A percentile compares a stretch with the other conserved stretches of the same genome.
Evolutionary conservation across 768 basidiomycete genomes (phyloP).

Genomic region (Hemileccinum impolitum): DNA sequence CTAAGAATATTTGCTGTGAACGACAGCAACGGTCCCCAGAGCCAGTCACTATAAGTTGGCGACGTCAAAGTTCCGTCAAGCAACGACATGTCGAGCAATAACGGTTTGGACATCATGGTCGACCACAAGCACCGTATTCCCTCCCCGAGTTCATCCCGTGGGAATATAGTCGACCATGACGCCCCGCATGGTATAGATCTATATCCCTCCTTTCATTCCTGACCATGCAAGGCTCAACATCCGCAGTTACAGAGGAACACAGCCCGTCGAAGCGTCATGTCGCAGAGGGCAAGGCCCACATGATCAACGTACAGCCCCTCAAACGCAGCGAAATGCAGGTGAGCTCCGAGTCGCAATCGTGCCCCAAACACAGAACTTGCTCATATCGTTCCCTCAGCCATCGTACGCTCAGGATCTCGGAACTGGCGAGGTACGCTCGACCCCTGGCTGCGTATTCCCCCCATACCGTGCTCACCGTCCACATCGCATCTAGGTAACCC

Average conservation of each 20-base stretch:
- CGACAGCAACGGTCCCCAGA: neutral
- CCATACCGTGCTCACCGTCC: neutral
- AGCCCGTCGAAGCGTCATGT: conserved; percentile 31
- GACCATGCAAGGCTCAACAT: conserved; percentile 11
- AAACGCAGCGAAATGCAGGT: conserved; percentile 88
- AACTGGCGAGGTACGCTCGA: conserved; percentile 44
- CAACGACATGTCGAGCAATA: conserved; percentile 24
- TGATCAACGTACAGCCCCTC: conserved; percentile 83
- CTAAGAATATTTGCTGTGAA: conserved; percentile 3
- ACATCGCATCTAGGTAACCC: conserved; percentile 51
- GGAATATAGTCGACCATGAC: conserved; percentile 72
- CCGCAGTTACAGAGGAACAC: conserved; percentile 64
- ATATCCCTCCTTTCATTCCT: neutral
- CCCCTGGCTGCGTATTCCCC: neutral
- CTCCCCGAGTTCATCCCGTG: conserved; percentile 37
- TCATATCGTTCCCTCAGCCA: conserved; percentile 46
- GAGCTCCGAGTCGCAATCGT: conserved; percentile 8
- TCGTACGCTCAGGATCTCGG: conserved; percentile 92
- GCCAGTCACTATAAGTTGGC: conserved; percentile 15
- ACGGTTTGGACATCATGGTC: conserved; percentile 10
- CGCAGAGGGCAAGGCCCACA: conserved; percentile 31
- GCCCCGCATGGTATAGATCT: conserved; percentile 55
- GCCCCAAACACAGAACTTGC: neutral
- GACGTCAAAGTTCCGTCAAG: neutral
- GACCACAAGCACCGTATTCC: conserved; percentile 57